These are phyloP conservation scores for Byssochlamys sp. DNA, from an alignment of 2,329 filamentous ascomycete genomes.

Conservation along the genomic window DNA sequence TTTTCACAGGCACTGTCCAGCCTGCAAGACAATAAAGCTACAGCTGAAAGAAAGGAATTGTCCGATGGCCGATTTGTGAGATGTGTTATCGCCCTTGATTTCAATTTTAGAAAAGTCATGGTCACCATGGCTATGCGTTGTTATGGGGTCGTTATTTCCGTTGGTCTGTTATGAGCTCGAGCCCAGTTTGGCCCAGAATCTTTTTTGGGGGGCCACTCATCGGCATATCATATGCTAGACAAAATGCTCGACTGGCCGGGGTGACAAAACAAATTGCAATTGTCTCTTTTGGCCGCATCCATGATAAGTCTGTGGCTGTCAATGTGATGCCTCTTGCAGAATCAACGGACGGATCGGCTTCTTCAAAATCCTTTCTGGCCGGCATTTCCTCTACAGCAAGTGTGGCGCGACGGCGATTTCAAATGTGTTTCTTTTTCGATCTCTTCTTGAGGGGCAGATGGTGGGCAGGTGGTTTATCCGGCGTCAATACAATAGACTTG, in stretches of 20 bases:
- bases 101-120: constrained; percentile 55
- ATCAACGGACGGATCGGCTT: neutral
- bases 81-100: constrained; percentile 63
- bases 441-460: constrained; percentile 25
- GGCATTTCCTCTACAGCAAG: constrained; percentile 9
- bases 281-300: no score
- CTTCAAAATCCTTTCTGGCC: neutral
- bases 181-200: constrained; percentile 52
- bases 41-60: constrained; percentile 37
- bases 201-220: neutral
- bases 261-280: no score
- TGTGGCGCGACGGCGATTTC: constrained; percentile 22
- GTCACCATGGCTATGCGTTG: constrained; percentile 63
- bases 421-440: constrained; percentile 15
- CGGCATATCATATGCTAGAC: no score
- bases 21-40: constrained; percentile 43
- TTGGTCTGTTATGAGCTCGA: constrained; percentile 53
- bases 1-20: constrained; percentile 47
- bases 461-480: constrained; percentile 29
- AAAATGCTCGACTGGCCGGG: neutral
- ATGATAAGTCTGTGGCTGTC: no score
- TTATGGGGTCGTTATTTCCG: constrained; percentile 61
- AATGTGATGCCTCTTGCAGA: no score
- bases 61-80: constrained; percentile 58
- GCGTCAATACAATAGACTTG: constrained; percentile 35